Percentiles rank a stretch among this genome's conserved stretches.
Evolutionary conservation across 2,329 filamentous ascomycete genomes (phyloP).

Genomic region (Drechslerella dactyloides): DNA sequence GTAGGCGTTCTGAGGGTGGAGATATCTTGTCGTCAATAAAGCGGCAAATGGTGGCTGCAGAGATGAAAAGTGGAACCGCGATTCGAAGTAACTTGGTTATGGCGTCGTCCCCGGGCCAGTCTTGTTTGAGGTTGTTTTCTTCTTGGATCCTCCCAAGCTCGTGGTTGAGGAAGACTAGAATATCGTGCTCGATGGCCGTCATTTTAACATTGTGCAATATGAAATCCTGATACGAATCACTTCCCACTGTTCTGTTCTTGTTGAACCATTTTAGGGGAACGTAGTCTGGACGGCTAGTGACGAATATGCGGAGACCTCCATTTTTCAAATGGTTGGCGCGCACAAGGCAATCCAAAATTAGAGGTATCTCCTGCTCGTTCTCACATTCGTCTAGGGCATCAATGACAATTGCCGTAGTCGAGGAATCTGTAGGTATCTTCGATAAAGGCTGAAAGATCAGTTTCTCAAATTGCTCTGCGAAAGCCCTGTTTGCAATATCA

Average conservation of each 20-base stretch:
- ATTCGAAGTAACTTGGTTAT: conserved; percentile 50
- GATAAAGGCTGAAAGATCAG: conserved; percentile 58
- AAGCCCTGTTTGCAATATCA: conserved; percentile 47
- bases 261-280: conserved; percentile 53
- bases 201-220: conserved; percentile 23
- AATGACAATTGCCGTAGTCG: conserved; percentile 53
- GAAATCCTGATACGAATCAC: conserved; percentile 33
- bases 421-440: conserved; percentile 9
- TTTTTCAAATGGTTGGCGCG: conserved; percentile 20
- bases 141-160: conserved; percentile 42
- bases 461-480: conserved; percentile 59
- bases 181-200: conserved; percentile 54
- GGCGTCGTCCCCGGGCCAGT: conserved; percentile 50
- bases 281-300: conserved; percentile 53
- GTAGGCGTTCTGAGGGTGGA: conserved; percentile 8
- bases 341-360: conserved; percentile 50
- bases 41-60: conserved; percentile 54
- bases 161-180: conserved; percentile 52
- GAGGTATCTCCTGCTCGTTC: conserved; percentile 50
- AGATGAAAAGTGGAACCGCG: conserved; percentile 54
- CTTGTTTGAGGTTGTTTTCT: conserved; percentile 17
- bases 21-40: conserved; percentile 49
- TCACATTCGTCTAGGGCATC: conserved; percentile 57
- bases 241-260: conserved; percentile 18
- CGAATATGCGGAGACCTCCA: conserved; percentile 50